phyloP scores from a whole-genome alignment of 208 protist species.

The Acanthamoeba healyi region DNA sequence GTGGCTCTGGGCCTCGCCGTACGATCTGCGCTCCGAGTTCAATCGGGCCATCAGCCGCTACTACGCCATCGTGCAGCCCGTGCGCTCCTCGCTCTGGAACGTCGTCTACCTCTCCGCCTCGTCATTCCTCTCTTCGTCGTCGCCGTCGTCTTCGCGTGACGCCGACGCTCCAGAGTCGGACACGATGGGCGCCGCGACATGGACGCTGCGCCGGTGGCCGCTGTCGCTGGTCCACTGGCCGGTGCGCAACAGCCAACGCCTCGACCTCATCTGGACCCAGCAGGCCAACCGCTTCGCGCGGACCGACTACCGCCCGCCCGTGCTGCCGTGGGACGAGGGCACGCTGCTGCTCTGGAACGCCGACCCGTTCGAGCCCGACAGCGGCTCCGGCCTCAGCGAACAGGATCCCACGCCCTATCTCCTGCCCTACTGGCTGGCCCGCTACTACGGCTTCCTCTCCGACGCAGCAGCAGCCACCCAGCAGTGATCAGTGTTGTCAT shows the following conservation, averaged over 20 bases:
- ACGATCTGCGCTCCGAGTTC: background rate
- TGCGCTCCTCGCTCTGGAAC: slow-evolving; percentile 45
- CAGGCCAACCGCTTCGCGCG: slow-evolving; percentile 46
- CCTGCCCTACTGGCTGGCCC: slow-evolving; percentile 81
- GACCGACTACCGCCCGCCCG: slow-evolving; percentile 4
- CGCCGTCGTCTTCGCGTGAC: background rate
- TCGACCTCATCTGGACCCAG: slow-evolving; percentile 48
- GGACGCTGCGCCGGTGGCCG: slow-evolving; percentile 68
- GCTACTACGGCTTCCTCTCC: slow-evolving; percentile 50
- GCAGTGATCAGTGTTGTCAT: background rate
- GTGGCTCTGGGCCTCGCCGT: slow-evolving; percentile 32
- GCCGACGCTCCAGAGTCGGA: background rate
- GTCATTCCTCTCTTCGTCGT: background rate
- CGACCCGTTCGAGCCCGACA: slow-evolving; percentile 72
- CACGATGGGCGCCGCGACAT: background rate
- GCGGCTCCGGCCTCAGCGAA: slow-evolving; percentile 63
- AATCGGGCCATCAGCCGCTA: background rate
- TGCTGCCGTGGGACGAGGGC: slow-evolving; percentile 78
- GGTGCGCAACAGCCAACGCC: slow-evolving; percentile 74
- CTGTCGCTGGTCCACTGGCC: slow-evolving; percentile 75
- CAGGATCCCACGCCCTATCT: slow-evolving; percentile 56
- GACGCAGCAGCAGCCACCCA: background rate
- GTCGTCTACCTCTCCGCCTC: background rate
- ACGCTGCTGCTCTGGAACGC: slow-evolving; percentile 63
- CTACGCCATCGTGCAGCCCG: slow-evolving; percentile 11